Percentiles rank a stretch among this genome's conserved stretches.
Evolutionary conservation across 495 filamentous ascomycete species (phyloP).

Genomic region (Sabuloglossum arenarium): DNA sequence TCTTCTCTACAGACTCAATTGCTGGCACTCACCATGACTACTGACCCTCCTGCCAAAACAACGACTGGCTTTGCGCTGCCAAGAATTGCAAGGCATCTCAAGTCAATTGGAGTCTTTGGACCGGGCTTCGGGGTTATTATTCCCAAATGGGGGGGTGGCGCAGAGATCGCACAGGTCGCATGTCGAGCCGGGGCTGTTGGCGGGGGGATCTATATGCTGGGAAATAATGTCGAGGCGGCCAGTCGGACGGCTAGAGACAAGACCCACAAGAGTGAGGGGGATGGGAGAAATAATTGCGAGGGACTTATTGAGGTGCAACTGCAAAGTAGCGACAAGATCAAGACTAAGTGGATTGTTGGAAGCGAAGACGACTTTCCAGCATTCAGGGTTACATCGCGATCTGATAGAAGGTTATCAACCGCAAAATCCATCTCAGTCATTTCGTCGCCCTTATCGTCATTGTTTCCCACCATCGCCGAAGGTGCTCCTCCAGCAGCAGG

Average conservation of each 20-base stretch:
- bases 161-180: constrained; percentile 83
- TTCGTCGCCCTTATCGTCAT: constrained; percentile 35
- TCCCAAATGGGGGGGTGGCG: constrained; percentile 78
- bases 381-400: not conserved
- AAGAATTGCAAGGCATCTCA: constrained; percentile 57
- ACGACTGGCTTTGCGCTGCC: constrained; percentile 42
- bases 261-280: not conserved
- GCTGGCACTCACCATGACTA: constrained; percentile 58
- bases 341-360: constrained; percentile 33
- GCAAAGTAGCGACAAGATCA: constrained; percentile 36
- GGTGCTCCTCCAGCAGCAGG: constrained; percentile 54
- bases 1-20: constrained; percentile 45
- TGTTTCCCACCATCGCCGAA: constrained; percentile 56
- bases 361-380: constrained; percentile 21
- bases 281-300: constrained; percentile 7
- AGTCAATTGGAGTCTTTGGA: constrained; percentile 71
- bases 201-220: constrained; percentile 75
- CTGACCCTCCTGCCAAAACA: constrained; percentile 31
- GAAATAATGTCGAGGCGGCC: constrained; percentile 13
- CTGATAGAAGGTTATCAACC: not conserved
- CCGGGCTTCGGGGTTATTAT: constrained; percentile 69
- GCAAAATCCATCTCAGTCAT: constrained; percentile 33
- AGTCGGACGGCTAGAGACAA: constrained; percentile 4
- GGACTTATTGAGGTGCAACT: constrained; percentile 27
- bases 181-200: constrained; percentile 87